Evolutionary conservation across 176 grass and related monocot species (phyloP), one percentile per base, ranked within the genome.

Genomic region (Aegilops umbellulata): DNA sequence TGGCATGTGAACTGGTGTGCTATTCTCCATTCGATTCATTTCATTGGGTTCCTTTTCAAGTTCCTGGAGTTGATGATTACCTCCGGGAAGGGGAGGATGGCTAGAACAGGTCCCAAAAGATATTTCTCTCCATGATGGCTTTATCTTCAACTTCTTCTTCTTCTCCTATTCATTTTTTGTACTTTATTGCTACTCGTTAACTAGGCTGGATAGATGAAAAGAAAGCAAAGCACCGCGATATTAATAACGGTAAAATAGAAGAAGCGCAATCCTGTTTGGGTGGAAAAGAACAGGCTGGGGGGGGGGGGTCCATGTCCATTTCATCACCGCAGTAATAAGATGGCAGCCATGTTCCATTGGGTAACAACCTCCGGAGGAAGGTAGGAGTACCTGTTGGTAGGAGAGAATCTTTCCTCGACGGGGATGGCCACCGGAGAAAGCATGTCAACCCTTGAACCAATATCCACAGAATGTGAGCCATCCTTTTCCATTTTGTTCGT

Each of bases 341-440:
- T 76, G 12, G 4, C 87, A 36, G 69, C 36, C 36, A 76, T 85
- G 46, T 20, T 84, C 19, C 16, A 51, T 51, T 60, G 20, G 4
- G 61, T 49, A 39, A 69, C 17, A 62, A 16, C 34, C 78, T 51
- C 61, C 39, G 30, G 66, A 46, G 83, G 67, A 47, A 24, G 14
- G 13, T 32, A 12, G 6, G 1, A 39, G 31, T 35, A 2, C 20
- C 46, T 80, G 49, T 15, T 7, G 17, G 49, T 53, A 53, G 49
- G 25, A 75, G 61, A 85, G 46, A 89, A 75, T 76, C 69, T 89
- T 61, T 69, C 46, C 46, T 44, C 34, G 11, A 66, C 17, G 58
- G 34, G 3, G 69, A 89, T 89, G 46, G 82, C 60, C 75, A 90
- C 25, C 65, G n/a, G 80, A 87, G 74, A 79, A 79, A 60, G 30